Evolutionary conservation across 23 red algal genomes (phyloP), one percentile per base, ranked within the genome.

Genomic region (Agarophyton chilense): DNA sequence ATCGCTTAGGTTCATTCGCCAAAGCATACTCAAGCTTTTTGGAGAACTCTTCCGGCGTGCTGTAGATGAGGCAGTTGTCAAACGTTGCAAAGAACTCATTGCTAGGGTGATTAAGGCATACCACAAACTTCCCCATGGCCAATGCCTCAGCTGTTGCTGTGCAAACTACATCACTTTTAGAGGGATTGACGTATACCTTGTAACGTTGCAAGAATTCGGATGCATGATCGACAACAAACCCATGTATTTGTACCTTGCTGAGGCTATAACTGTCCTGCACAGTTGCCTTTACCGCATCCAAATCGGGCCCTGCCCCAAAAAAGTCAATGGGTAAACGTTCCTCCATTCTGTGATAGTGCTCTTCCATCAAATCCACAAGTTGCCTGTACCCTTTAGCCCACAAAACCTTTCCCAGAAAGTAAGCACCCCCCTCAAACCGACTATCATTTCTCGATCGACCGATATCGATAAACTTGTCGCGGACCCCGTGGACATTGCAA

Each of bases 41-140:
- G 10, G 92, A 95, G 60, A 95, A 95, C 82, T 95, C 66, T 36
- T 90, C 54, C 26, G 84, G 36, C 21, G 84, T 95, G 25, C 52
- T 44, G 77, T 95, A 95, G 14, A 84, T 84, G 35, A 82, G 75
- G 78, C 92, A 95, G 40, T 95, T 95, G 5, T 81, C 72, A 81
- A 95, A 95, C 4, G 70, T 84, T 17, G 75, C 64, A 81, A 89
- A 95, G 61, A 95, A 95, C 62, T 84, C 83, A 49, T 95, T 95
- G 47, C 72, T 82, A 36, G 92, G 92, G 52, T 95, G 92, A 24
- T 89, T 84, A 22, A 87, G 58, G 38, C 68, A 79, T 44, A 95
- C 70, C 6, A 89, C 83, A 82, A 95, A 95, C 40, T 95, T 95
- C 24, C 92, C 92, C 92, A 95, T 95, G 0, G 92, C 92, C 35